Conservation (phyloP, 441 rosid species). For the Aquilaria agallochum region DNA sequence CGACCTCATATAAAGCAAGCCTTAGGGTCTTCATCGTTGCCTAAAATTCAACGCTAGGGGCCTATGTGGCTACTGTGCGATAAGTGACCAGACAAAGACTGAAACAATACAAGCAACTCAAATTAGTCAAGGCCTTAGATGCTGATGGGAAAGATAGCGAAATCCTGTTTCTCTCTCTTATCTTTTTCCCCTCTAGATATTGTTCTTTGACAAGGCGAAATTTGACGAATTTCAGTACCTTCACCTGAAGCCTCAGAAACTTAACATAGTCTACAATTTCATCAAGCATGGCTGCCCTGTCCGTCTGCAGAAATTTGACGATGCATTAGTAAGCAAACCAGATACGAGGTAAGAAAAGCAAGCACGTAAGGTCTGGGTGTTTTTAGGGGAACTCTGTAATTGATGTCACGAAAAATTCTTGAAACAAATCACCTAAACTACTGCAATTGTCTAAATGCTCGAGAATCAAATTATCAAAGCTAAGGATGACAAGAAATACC, state of each 20-base stretch:
- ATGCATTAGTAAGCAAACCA: slow-evolving; percentile 1
- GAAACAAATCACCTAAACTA: too few relatives aligned
- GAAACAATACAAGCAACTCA: slow-evolving; percentile 10
- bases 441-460: too few relatives aligned
- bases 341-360: neutral
- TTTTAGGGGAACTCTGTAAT: neutral
- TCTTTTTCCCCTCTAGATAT: too few relatives aligned
- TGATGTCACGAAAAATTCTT: neutral
- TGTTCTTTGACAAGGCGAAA: too few relatives aligned
- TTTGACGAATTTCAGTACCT: slow-evolving; percentile 34
- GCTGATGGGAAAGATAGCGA: neutral
- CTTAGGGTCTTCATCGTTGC: slow-evolving; percentile 19
- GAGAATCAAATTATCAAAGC: too few relatives aligned
- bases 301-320: slow-evolving; percentile 30
- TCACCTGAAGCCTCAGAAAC: slow-evolving; percentile 56
- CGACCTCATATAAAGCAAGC: slow-evolving; percentile 20
- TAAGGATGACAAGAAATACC: neutral
- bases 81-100: slow-evolving; percentile 14
- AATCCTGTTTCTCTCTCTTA: too few relatives aligned
- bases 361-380: neutral
- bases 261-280: slow-evolving; percentile 59
- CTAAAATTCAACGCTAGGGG: slow-evolving; percentile 26
- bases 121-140: slow-evolving; percentile 11
- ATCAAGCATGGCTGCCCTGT: slow-evolving; percentile 55
- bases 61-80: slow-evolving; percentile 28